Base-by-base conservation (phyloP, 306 rosid genomes). In the Cicer yamashitae region DNA sequence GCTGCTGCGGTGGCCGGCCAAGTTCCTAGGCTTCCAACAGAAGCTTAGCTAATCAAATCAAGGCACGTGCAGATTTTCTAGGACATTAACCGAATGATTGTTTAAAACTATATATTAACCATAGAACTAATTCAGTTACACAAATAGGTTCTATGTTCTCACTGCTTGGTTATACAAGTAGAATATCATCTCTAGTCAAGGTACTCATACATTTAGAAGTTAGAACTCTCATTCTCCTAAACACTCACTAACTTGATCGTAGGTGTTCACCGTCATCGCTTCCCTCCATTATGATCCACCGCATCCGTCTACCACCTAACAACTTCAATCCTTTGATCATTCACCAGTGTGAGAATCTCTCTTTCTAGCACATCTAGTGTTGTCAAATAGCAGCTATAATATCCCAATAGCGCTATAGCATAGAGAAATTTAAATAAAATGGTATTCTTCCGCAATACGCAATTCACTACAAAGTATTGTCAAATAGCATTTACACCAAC, bases 101-200 rank as follows among this genome's bases (percentile, higher is more conserved):
- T 12, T 37, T 11, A 57, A 20, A 54, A 54, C 60, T 17, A 53
- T 14, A 41, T 53, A 51, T 51, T 1, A 53, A 53, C 11, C 30
- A 10, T 59, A 11, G 17, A 59, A 30, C 65, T 13, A 59, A 25
- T 58, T 25, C 64, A 59, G 17, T 59, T 59, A 57, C 63, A 57
- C 14, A 30, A 17, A 59, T 11, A 59, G 41, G 17, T 30, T 59
- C 10, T 25, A 15, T 1, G 17, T 59, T 12, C 66, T 59, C 66
- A 59, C 17, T 11, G 66, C 17, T 59, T 34, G 66, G 10, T 34
- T 59, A 59, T 25, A 58, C 34, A 12, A 54, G 11, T 54, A 7
- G 6, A 54, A 7, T 18, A 8, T 20, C 34, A 18, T 54, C 30
- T 17, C 34, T 17, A 17, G 12, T 7, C 34, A 54, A 17, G 25